Evolutionary conservation across 2,329 filamentous ascomycete species (phyloP).

Genomic region (Arachnopeziza araneosa): DNA sequence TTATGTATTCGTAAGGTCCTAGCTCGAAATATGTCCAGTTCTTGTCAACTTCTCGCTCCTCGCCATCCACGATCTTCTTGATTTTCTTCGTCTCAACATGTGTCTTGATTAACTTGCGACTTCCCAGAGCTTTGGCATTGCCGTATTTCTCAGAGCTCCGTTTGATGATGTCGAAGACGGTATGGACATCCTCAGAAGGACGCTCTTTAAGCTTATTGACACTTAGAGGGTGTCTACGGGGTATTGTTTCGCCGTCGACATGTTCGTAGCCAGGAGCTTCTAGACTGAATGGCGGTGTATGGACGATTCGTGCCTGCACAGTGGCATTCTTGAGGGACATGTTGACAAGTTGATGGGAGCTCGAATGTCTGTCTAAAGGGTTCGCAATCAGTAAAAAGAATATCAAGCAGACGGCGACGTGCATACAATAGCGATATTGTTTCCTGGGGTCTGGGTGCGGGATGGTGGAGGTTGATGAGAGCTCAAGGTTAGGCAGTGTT

Average conservation of each 20-base stretch:
- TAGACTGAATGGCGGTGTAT: conserved; percentile 53
- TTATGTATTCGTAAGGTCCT: conserved; percentile 70
- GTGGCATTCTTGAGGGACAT: conserved; percentile 30
- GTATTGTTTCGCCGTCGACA: conserved; percentile 64
- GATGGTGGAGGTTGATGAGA: neutral
- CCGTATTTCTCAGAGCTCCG: conserved; percentile 60
- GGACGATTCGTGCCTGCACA: conserved; percentile 25
- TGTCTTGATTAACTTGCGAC: conserved; percentile 66
- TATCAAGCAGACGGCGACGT: neutral
- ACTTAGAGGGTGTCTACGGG: conserved; percentile 52
- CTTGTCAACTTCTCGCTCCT: conserved; percentile 76
- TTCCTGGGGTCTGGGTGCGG: neutral
- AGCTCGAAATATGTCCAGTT: conserved; percentile 86
- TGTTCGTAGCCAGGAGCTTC: conserved; percentile 53
- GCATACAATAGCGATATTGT: neutral
- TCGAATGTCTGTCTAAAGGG: conserved; percentile 2
- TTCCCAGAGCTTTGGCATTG: conserved; percentile 61
- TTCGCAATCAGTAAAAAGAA: neutral
- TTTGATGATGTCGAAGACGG: conserved; percentile 70
- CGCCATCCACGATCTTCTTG: conserved; percentile 80
- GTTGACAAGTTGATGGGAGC: conserved; percentile 15
- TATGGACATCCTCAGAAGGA: conserved; percentile 56
- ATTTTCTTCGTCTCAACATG: conserved; percentile 84
- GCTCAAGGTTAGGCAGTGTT: neutral
- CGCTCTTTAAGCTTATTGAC: conserved; percentile 51